Evolutionary conservation across 345 rosid genomes (phyloP).

Genomic region (Lumnitzera littorea): DNA sequence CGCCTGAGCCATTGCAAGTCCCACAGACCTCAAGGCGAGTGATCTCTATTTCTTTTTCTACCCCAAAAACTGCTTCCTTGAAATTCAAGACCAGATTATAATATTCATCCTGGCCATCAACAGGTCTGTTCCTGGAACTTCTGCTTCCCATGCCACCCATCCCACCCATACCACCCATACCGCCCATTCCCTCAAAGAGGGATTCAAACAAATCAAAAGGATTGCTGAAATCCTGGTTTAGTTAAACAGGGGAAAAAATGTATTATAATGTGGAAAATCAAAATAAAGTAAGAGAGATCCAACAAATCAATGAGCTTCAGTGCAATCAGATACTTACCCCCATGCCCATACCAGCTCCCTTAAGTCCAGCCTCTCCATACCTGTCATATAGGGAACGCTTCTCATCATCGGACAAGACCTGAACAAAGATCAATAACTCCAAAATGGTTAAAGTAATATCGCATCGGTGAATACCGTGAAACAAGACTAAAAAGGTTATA

Average conservation of each 20-base stretch:
- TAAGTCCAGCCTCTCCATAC: conserved; percentile 95
- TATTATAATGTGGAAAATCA: not conserved
- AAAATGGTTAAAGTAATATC: not conserved
- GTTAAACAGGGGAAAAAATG: not conserved
- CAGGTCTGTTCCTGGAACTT: conserved; percentile 69
- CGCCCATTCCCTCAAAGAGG: conserved; percentile 84
- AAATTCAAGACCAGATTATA: conserved; percentile 69
- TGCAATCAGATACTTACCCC: conserved; percentile 53
- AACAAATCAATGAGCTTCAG: not conserved
- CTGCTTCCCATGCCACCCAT: conserved; percentile 64
- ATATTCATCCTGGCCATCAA: conserved; percentile 89
- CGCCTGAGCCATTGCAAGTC: conserved; percentile 89
- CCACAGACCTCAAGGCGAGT: conserved; percentile 79
- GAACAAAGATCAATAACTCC: conserved; percentile 14
- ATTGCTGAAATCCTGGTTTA: conserved; percentile 84
- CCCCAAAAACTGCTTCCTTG: conserved; percentile 92
- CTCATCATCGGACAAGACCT: conserved; percentile 97
- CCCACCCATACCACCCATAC: conserved; percentile 73
- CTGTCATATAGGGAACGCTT: conserved; percentile 89
- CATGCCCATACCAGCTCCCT: conserved; percentile 94
- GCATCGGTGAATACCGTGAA: too few species aligned
- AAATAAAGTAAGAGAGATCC: not conserved
- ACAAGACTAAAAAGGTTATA: too few species aligned
- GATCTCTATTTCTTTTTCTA: conserved; percentile 91
- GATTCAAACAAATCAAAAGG: conserved; percentile 94